These are phyloP conservation scores for Cercospora berteroae DNA, from an alignment of 2,329 filamentous ascomycete genomes.

Conservation along the genomic window DNA sequence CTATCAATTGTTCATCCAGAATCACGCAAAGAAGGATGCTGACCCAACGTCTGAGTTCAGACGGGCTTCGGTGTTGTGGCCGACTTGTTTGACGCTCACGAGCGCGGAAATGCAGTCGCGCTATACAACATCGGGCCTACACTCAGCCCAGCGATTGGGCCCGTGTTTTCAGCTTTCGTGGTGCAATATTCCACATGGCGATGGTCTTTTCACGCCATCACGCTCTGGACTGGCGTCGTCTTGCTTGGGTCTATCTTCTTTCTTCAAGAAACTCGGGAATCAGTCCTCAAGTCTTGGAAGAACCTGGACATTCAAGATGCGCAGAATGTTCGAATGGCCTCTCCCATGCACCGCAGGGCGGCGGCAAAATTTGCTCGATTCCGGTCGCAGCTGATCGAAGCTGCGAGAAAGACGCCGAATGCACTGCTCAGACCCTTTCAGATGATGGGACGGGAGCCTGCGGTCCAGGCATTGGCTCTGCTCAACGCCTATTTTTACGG, in stretches of 20 bases:
- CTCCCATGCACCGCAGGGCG: not conserved
- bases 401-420: slow-evolving; percentile 25
- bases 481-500: not conserved
- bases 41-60: slow-evolving; percentile 45
- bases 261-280: not conserved
- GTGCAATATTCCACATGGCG: not conserved
- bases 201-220: not conserved
- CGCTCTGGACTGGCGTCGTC: not conserved
- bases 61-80: slow-evolving; percentile 43
- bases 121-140: not conserved
- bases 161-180: not conserved
- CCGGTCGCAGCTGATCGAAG: slow-evolving; percentile 42
- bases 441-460: not conserved
- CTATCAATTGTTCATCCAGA: slow-evolving; percentile 38
- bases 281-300: not conserved
- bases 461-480: not conserved
- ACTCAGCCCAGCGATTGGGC: not conserved
- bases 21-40: slow-evolving; percentile 25
- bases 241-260: not conserved
- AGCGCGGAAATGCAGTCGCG: slow-evolving; percentile 33
- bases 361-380: slow-evolving; percentile 24
- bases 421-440: not conserved
- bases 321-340: too few relatives aligned
- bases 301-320: not conserved
- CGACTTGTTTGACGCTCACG: not conserved